These are phyloP conservation scores for Voacanga thouarsii DNA, from an alignment of 257 asterid genomes.

Conservation along the genomic window DNA sequence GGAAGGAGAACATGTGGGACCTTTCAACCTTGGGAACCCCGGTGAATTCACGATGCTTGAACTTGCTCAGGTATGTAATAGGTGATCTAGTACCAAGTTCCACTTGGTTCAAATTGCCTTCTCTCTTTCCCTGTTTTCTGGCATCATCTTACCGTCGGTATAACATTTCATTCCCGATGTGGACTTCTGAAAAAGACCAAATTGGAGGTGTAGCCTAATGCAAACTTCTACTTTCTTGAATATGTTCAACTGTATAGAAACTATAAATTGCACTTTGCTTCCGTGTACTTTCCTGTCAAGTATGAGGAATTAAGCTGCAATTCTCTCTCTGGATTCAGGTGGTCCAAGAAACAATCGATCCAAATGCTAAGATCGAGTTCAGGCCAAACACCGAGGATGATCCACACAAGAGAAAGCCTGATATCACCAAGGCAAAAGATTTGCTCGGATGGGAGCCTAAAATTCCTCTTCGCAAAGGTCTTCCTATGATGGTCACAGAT, in stretches of 20 bases:
- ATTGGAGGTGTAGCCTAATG: no score
- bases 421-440: conserved; percentile 81
- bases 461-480: conserved; percentile 73
- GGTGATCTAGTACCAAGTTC: not conserved
- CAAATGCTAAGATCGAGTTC: conserved; percentile 79
- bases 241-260: not conserved
- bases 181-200: no score
- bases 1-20: conserved; percentile 99
- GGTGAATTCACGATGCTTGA: conserved; percentile 99
- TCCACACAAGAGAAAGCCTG: conserved; percentile 97
- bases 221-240: no score
- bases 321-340: conserved; percentile 43
- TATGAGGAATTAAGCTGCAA: not conserved
- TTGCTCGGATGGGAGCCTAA: conserved; percentile 94
- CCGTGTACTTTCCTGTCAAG: not conserved
- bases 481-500: conserved; percentile 91
- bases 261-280: not conserved
- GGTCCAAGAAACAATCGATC: conserved; percentile 90
- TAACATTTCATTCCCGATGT: no score
- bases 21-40: conserved; percentile 95
- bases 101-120: not conserved
- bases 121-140: not conserved
- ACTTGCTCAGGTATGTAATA: conserved; percentile 71
- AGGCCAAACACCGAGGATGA: conserved; percentile 93
- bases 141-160: no score